phyloP scores from a whole-genome alignment of 257 asterid species.

The Solanum arcanum region DNA sequence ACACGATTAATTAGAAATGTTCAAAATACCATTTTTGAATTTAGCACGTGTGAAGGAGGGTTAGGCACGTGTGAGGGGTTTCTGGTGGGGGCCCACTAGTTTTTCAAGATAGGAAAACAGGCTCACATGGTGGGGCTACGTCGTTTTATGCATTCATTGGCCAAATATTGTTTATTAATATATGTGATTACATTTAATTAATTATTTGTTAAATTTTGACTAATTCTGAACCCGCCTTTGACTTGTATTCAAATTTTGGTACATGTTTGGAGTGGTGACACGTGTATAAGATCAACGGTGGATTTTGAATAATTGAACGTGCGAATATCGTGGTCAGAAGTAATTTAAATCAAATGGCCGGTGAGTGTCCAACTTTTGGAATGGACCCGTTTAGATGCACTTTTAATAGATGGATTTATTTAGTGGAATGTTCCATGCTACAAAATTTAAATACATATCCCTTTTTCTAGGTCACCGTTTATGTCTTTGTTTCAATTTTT shows the following conservation, averaged over 20 bases:
- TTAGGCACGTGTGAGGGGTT: conserved; percentile 6
- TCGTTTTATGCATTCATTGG: conserved; percentile 22
- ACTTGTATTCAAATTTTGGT: conserved; percentile 8
- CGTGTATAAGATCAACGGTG: background rate
- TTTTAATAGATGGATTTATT: background rate
- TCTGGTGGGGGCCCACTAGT: conserved; percentile 8
- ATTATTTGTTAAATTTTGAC: conserved; percentile 4
- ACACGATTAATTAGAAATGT: background rate
- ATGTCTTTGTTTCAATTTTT: background rate
- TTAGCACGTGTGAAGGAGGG: conserved; percentile 7
- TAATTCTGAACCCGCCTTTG: conserved; percentile 16
- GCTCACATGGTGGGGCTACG: conserved; percentile 44
- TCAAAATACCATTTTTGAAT: conserved; percentile 20
- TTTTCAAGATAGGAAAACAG: conserved; percentile 4
- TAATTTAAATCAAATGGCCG: background rate
- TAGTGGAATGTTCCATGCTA: background rate
- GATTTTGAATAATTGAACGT: background rate
- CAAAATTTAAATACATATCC: background rate
- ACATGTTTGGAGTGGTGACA: background rate
- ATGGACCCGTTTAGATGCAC: background rate
- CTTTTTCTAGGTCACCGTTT: background rate
- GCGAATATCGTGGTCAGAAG: background rate
- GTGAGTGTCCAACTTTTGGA: background rate
- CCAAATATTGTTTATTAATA: background rate
- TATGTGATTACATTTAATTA: background rate